A percentile compares a stretch with the other conserved stretches of the same genome.
phyloP scores from a whole-genome alignment of 1,284 basidiomycete genomes.

The Schizophyllum commune region DNA sequence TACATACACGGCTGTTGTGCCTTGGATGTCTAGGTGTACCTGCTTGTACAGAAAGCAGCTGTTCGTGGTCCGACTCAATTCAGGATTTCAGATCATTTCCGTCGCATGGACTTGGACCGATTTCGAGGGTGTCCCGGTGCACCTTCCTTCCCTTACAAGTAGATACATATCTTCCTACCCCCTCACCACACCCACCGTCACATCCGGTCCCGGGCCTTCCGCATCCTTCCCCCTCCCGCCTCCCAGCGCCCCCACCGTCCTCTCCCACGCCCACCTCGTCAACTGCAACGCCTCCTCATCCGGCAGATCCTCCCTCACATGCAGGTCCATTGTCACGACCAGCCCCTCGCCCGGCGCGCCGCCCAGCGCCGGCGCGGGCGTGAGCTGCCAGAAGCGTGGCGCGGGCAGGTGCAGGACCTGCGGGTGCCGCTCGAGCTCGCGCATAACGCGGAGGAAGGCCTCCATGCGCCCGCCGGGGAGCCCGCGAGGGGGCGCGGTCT shows the following conservation, averaged over 20 bases:
- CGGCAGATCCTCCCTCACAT: slow-evolving; percentile 59
- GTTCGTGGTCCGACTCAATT: too few species aligned
- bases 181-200: slow-evolving; percentile 32
- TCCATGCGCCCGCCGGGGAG: slow-evolving; percentile 63
- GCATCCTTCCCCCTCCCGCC: slow-evolving; percentile 17
- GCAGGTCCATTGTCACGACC: slow-evolving; percentile 77
- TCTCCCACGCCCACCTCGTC: slow-evolving; percentile 68
- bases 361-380: slow-evolving; percentile 30
- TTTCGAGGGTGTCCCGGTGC: too few species aligned
- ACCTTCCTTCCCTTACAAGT: too few species aligned
- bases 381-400: slow-evolving; percentile 83
- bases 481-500: slow-evolving; percentile 73
- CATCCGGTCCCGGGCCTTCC: slow-evolving; percentile 25
- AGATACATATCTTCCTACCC: slow-evolving; percentile 17
- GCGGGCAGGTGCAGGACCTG: slow-evolving; percentile 71
- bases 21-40: too few species aligned
- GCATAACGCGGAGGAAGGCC: slow-evolving; percentile 67
- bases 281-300: slow-evolving; percentile 71
- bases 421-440: slow-evolving; percentile 77
- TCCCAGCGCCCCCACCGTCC: slow-evolving; percentile 38
- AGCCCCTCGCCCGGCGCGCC: slow-evolving; percentile 23
- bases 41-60: too few species aligned
- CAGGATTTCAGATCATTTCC: too few species aligned
- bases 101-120: too few species aligned
- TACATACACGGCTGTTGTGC: too few species aligned